Conservation (phyloP, 1,284 basidiomycete species). For the Fistulinella cinereoalba region DNA sequence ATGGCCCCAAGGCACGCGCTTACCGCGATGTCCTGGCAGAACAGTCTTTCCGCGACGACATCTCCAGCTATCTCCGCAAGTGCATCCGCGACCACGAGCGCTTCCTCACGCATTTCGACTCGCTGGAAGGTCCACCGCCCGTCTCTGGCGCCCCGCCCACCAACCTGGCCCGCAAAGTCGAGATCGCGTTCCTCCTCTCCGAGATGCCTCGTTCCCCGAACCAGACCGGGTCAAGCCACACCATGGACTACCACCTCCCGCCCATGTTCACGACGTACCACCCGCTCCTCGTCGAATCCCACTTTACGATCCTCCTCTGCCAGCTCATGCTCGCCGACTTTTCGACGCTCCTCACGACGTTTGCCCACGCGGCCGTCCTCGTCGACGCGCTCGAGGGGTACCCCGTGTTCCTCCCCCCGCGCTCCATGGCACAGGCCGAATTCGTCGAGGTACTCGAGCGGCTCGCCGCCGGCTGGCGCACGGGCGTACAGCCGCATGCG, state of each 20-base stretch:
- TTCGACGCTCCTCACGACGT: constrained; percentile 53
- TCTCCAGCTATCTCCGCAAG: constrained; percentile 59
- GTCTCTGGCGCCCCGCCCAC: constrained; percentile 28
- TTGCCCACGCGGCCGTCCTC: constrained; percentile 58
- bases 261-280: constrained; percentile 79
- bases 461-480: constrained; percentile 59
- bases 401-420: constrained; percentile 77
- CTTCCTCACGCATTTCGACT: constrained; percentile 77
- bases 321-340: constrained; percentile 75
- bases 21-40: constrained; percentile 59
- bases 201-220: constrained; percentile 64
- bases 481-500: constrained; percentile 1
- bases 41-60: constrained; percentile 52
- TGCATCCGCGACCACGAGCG: constrained; percentile 76
- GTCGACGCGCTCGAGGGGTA: constrained; percentile 81
- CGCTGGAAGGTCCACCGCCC: constrained; percentile 45
- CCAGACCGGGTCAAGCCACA: constrained; percentile 36
- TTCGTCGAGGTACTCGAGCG: constrained; percentile 78
- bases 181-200: constrained; percentile 63
- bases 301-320: constrained; percentile 72
- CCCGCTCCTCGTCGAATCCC: constrained; percentile 77
- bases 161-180: constrained; percentile 54
- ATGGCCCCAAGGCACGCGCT: constrained; percentile 57
- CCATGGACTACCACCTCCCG: constrained; percentile 34
- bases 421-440: constrained; percentile 83